Base-by-base conservation (phyloP, 345 rosid genomes). In the Eutrema yunnanense region DNA sequence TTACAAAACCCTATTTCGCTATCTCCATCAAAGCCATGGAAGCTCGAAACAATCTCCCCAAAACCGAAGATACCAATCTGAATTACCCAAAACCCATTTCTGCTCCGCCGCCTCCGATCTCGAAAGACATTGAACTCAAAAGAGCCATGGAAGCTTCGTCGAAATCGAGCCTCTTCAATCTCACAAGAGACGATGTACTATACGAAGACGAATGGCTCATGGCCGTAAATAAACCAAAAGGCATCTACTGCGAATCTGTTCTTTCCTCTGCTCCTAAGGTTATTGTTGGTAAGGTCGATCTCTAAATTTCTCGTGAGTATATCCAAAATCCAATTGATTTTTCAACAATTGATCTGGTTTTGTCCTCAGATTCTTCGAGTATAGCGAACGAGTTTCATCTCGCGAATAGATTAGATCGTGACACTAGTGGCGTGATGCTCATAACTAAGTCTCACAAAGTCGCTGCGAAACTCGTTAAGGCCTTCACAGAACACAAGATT, bases 321-420 rank as follows among this genome's bases (percentile, higher is more conserved):
- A 26, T 41, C 12, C 5, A 50, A 9, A 22, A 1, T 49, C 13
- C 27, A 8, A 48, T 6, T 30, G 14, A 26, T 0, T 51, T 3
- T 52, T 29, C 4, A 27, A 0, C 48, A 52, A 46, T 3, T 48
- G 6, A 13, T 74, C 13, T 10, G 38, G 4, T n/a, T 53, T 13
- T 6, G 7, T 34, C 6, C 44, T 51, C 64, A 71, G 79, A 62
- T 65, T 51, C 72, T 6, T 38, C 63, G 11, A 37, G 43, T 48
- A 9, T 19, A 22, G 5, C 56, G 55, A 64, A 38, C 57, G 97
- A 90, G 80, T 84, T 85, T 63, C 97, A 90, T 81, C 90, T 93
- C 51, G 94, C 96, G 13, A 94, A 94, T 47, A 76, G 98, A 60
- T 88, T 92, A 66, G 99, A 95, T 77, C 96, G 95, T 22, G 93